Conservation (phyloP, 106 monocot species). For the Acorus gramineus region DNA sequence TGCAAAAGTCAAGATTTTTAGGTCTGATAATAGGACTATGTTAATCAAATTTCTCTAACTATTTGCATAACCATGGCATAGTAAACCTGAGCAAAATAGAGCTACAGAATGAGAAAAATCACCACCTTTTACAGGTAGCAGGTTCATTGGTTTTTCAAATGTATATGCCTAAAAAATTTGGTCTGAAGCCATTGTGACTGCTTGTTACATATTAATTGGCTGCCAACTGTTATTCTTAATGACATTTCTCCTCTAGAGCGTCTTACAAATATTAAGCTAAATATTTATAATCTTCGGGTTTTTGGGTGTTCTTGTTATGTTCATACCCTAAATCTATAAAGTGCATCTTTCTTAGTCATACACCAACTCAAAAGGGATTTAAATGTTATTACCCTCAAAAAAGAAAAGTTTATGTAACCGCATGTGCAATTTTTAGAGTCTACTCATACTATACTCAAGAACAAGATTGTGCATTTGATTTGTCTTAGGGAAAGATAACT, state of each 20-base stretch:
- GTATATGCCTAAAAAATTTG: too few relatives aligned
- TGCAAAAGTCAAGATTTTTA: background rate
- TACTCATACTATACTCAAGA: background rate
- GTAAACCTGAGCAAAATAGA: background rate
- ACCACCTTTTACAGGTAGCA: too few relatives aligned
- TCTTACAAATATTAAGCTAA: background rate
- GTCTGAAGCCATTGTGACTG: too few relatives aligned
- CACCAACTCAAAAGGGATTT: background rate
- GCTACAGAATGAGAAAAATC: too few relatives aligned
- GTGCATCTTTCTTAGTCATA: background rate
- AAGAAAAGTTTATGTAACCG: background rate
- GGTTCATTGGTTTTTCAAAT: too few relatives aligned
- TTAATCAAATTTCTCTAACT: background rate
- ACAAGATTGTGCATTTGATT: background rate
- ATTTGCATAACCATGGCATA: background rate
- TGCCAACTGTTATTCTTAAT: background rate
- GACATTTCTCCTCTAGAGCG: background rate
- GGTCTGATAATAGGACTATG: background rate
- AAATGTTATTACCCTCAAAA: background rate
- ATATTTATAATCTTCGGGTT: background rate
- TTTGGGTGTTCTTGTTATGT: slow-evolving; percentile 1
- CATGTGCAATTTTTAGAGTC: background rate
- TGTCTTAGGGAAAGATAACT: background rate
- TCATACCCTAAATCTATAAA: background rate
- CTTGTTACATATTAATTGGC: background rate